Evolutionary conservation across 1,284 basidiomycete species (phyloP).

Genomic region (Puccinia triticina): DNA sequence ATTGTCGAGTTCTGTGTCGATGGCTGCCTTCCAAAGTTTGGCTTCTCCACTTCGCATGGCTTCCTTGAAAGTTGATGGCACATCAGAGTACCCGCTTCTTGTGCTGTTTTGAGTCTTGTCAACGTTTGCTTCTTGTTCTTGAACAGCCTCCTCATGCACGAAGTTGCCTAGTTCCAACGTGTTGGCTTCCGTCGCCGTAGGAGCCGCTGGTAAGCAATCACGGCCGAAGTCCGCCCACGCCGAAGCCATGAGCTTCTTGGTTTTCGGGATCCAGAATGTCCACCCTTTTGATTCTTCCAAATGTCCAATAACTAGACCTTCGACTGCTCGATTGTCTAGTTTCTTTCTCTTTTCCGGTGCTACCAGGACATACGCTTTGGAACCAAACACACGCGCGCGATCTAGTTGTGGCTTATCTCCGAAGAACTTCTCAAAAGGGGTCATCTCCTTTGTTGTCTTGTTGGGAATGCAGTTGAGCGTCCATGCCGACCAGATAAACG

Average conservation of each 20-base stretch:
- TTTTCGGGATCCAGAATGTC: not conserved
- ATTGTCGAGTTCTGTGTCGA: not conserved
- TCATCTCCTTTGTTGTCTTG: not conserved
- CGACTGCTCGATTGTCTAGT: not conserved
- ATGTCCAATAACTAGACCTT: not conserved
- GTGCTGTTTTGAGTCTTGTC: too few relatives aligned
- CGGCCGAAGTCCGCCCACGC: too few relatives aligned
- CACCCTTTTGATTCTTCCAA: not conserved
- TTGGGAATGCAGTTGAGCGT: constrained; percentile 2
- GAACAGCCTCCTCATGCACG: not conserved
- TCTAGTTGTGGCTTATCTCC: not conserved
- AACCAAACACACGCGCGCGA: not conserved
- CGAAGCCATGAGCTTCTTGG: too few relatives aligned
- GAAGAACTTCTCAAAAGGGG: not conserved
- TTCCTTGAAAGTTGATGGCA: constrained; percentile 9
- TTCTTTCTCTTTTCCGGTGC: not conserved
- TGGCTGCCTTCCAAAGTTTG: constrained; percentile 11
- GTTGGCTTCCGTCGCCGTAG: too few relatives aligned
- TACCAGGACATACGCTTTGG: not conserved
- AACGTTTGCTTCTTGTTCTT: not conserved
- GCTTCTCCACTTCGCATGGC: not conserved
- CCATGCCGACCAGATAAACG: not conserved
- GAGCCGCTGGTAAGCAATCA: too few relatives aligned
- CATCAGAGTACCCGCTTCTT: too few relatives aligned
- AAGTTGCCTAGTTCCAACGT: not conserved